Percentiles rank a stretch among this genome's conserved stretches.
phyloP scores from a whole-genome alignment of 116 monocot genomes.

The Trichopus zeylanicus region DNA sequence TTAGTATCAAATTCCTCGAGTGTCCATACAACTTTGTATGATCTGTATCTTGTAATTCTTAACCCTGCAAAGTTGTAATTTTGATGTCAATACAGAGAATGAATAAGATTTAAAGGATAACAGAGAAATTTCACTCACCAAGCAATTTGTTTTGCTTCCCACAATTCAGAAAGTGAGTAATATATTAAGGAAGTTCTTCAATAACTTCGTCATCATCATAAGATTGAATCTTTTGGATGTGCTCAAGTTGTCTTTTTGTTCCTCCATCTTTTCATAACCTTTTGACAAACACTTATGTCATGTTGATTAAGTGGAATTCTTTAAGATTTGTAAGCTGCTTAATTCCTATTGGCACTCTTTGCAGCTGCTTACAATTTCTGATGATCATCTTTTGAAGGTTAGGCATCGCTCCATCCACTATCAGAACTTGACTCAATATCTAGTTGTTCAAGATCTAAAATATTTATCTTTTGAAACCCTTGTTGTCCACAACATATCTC shows the following conservation, averaged over 20 bases:
- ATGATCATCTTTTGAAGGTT: constrained; percentile 17
- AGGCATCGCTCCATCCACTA: constrained; percentile 15
- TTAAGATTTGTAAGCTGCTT: constrained; percentile 7
- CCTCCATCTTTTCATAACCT: constrained; percentile 1
- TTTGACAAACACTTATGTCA: constrained; percentile 12
- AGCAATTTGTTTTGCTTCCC: too few species aligned
- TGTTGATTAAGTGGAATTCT: constrained; percentile 22
- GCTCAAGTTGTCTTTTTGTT: constrained; percentile 1
- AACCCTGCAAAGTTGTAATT: too few species aligned
- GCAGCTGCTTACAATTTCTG: constrained; percentile 9
- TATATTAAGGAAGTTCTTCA: background rate
- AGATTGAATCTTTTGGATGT: constrained; percentile 1
- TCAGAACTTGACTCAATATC: constrained; percentile 3
- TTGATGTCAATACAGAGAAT: too few species aligned
- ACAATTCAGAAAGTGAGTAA: background rate
- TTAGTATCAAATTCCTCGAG: too few species aligned
- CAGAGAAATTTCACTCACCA: too few species aligned
- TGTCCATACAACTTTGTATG: too few species aligned
- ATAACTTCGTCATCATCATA: background rate
- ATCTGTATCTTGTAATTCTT: too few species aligned
- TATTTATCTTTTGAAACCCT: constrained; percentile 20
- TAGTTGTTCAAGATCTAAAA: constrained; percentile 16
- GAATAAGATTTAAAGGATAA: too few species aligned
- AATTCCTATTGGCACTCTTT: constrained; percentile 12
- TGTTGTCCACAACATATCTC: constrained; percentile 1